phyloP scores from a whole-genome alignment of 108 stramenopile species.

The Aureococcus anophagefferens region DNA sequence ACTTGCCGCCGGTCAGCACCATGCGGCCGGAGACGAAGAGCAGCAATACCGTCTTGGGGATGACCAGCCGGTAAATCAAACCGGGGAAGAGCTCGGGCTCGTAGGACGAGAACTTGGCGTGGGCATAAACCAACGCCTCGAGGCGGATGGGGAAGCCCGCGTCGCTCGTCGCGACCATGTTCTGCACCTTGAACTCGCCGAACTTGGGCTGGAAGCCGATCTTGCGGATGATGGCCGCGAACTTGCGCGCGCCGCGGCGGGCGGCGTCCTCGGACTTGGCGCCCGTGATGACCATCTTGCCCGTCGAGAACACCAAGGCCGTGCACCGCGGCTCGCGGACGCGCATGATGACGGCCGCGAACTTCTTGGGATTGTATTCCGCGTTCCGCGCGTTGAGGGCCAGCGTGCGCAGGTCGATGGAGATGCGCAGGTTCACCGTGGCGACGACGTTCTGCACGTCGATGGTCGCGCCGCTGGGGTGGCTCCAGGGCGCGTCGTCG shows the following conservation, averaged over 20 bases:
- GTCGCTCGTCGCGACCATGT: slow-evolving; percentile 90
- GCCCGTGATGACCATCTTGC: slow-evolving; percentile 90
- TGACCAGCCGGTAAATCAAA: slow-evolving; percentile 82
- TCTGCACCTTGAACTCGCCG: slow-evolving; percentile 84
- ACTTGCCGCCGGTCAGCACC: slow-evolving; percentile 47
- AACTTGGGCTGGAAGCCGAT: slow-evolving; percentile 44
- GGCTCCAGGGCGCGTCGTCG: too few relatives aligned
- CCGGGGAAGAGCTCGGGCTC: slow-evolving; percentile 99
- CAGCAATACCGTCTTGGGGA: slow-evolving; percentile 78
- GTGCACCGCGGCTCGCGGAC: slow-evolving; percentile 86
- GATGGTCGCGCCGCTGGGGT: too few relatives aligned
- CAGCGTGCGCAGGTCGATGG: slow-evolving; percentile 81
- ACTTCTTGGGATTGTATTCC: slow-evolving; percentile 95
- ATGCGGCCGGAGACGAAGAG: slow-evolving; percentile 94
- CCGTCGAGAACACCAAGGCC: slow-evolving; percentile 86
- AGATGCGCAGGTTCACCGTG: slow-evolving; percentile 72
- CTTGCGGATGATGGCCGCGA: slow-evolving; percentile 60
- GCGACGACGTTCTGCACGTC: slow-evolving; percentile 46
- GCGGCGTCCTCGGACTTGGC: slow-evolving; percentile 67
- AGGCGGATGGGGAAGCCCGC: slow-evolving; percentile 89
- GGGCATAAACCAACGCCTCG: slow-evolving; percentile 86
- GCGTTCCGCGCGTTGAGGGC: slow-evolving; percentile 90
- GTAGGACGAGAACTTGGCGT: slow-evolving; percentile 75
- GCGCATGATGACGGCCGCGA: slow-evolving; percentile 83
- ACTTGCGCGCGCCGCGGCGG: slow-evolving; percentile 31